These are phyloP conservation scores for Wickerhamomyces sp. DNA, from an alignment of 1,139 yeast genomes.

Conservation along the genomic window DNA sequence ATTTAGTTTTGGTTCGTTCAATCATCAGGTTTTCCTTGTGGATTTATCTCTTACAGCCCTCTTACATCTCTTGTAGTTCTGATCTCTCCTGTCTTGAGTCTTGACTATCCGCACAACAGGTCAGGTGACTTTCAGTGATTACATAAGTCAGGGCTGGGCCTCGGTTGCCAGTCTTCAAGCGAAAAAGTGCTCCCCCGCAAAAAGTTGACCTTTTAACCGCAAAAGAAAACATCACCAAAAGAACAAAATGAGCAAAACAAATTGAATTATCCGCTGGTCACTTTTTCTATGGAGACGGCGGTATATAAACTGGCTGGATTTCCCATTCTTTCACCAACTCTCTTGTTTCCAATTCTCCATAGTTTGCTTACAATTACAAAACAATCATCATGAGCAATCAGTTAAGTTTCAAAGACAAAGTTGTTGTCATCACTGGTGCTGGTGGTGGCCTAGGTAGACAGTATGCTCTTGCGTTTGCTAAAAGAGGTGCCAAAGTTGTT, in stretches of 20 bases:
- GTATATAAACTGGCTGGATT: not conserved
- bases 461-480: constrained; percentile 83
- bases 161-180: not conserved
- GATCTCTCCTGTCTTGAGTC: too few relatives aligned
- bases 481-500: constrained; percentile 90
- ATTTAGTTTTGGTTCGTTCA: constrained; percentile 19
- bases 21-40: constrained; percentile 2
- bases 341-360: not conserved
- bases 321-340: not conserved
- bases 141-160: not conserved
- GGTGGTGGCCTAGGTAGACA: constrained; percentile 95
- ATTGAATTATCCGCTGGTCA: not conserved
- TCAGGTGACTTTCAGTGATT: too few relatives aligned
- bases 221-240: not conserved
- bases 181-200: constrained; percentile 1
- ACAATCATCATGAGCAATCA: constrained; percentile 13
- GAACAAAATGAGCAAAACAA: not conserved
- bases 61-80: not conserved
- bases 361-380: too few relatives aligned
- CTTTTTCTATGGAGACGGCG: not conserved
- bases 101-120: too few relatives aligned
- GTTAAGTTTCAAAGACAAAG: constrained; percentile 65
- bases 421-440: constrained; percentile 91
- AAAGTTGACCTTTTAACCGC: too few relatives aligned
- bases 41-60: not conserved